Conservation (phyloP, 345 rosid species). For the Euphorbia lathyris region DNA sequence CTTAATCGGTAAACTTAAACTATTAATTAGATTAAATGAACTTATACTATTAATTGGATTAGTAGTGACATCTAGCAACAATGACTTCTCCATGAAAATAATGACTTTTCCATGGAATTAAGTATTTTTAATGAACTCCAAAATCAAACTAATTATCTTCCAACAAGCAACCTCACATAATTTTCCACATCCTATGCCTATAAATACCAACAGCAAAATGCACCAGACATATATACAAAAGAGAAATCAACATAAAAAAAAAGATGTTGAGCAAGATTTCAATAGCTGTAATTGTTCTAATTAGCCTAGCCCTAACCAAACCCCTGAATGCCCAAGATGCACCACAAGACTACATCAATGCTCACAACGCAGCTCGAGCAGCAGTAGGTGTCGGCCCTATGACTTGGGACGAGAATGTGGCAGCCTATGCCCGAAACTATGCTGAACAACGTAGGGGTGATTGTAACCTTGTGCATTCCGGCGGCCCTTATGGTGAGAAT, state of each 20-base stretch:
- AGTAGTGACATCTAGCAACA: too few relatives aligned
- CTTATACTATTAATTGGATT: too few relatives aligned
- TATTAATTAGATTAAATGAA: too few relatives aligned
- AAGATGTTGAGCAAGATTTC: not conserved
- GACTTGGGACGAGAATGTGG: constrained; percentile 6
- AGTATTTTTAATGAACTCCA: too few relatives aligned
- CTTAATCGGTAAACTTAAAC: too few relatives aligned
- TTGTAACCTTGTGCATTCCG: not conserved
- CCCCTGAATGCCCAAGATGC: constrained; percentile 19
- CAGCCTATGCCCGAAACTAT: not conserved
- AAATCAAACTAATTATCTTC: too few relatives aligned
- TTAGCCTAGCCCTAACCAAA: not conserved
- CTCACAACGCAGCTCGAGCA: constrained; percentile 7
- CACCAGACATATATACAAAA: too few relatives aligned
- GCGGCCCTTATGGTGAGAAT: not conserved
- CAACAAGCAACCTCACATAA: not conserved
- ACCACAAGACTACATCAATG: constrained; percentile 25
- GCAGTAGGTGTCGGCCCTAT: constrained; percentile 2
- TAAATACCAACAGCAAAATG: not conserved
- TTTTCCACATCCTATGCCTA: not conserved
- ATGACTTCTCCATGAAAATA: too few relatives aligned
- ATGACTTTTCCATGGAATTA: too few relatives aligned
- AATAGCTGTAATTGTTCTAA: not conserved
- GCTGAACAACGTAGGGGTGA: not conserved
- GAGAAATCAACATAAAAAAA: too few relatives aligned